Base-by-base conservation (phyloP, 1,284 basidiomycete species). In the Boletus smithii region DNA sequence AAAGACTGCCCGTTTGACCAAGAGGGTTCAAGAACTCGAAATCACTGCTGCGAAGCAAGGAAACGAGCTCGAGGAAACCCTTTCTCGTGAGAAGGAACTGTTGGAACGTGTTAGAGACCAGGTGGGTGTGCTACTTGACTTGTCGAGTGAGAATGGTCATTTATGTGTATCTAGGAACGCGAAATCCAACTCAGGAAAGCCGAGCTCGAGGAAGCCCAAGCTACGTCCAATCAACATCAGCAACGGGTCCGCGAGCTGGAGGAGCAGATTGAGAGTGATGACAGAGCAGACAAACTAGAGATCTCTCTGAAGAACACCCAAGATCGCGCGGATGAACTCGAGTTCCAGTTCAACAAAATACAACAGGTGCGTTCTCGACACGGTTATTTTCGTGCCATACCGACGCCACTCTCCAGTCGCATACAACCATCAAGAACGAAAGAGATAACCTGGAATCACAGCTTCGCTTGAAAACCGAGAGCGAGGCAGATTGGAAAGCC, bases 181-280 rank as follows among this genome's bases (percentile, higher is more conserved):
- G 81, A 89, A 58, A 68, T 88, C 11, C 83, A 87, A 55, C 68
- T 81, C 23, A 69, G 75, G 16, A 78, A 74, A 50, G 76, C 73
- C 1, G 72, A 76, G 3, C 62, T 77, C n/a, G 69, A 72, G 33
- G 80, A 83, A 38, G 63, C 79, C 26, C 77, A 74, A 42, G 68
- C 74, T 26, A 73, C 81, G 51, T 72, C 77, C 4, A 76, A 79
- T 46, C 71, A 76, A 34, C 72, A 75, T 53, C 73, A 77, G 49
- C 74, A 79, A 38, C 73, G 77, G 48, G 73, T 83, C 18, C 80
- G 78, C 24, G 86, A 89, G 56, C 66, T 91, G 24, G 80, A 88
- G 58, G 88, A 90, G 55, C 86, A 88, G 54, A 83, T 90, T 22
- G 79, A 90, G 62, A 81, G 78, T 52, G 88, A 91, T 59, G 87